phyloP scores from a whole-genome alignment of 345 rosid genomes.

The Eucalyptus camaldulensis region DNA sequence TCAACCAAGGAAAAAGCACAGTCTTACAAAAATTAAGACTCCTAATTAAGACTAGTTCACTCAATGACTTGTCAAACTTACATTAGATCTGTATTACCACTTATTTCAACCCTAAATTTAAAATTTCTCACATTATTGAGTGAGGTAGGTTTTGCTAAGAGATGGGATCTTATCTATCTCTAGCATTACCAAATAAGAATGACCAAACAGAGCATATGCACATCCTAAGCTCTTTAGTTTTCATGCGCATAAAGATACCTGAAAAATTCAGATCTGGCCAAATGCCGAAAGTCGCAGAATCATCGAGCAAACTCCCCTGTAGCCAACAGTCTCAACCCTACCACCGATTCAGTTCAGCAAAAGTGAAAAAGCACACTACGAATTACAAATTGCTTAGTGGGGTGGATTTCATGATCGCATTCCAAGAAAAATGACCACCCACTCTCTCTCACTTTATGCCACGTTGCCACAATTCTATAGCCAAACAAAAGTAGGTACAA shows the following conservation, averaged over 20 bases:
- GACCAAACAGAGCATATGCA: not conserved
- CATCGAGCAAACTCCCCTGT: not conserved
- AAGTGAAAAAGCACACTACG: not conserved
- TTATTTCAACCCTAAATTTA: not conserved
- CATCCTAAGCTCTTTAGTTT: not conserved
- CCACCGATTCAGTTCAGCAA: not conserved
- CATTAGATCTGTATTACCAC: not conserved
- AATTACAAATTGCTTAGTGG: not conserved
- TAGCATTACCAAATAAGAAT: not conserved
- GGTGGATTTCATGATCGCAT: not conserved
- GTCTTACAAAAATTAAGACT: not conserved
- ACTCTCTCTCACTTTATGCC: not conserved
- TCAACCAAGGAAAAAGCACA: not conserved
- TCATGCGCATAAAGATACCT: not conserved
- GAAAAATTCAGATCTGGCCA: not conserved
- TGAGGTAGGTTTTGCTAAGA: not conserved
- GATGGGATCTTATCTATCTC: not conserved
- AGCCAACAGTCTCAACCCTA: not conserved
- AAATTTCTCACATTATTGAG: not conserved
- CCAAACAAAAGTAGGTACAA: not conserved
- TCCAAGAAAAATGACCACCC: not conserved
- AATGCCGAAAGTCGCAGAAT: not conserved
- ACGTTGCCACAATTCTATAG: not conserved
- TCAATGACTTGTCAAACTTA: not conserved
- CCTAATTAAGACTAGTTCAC: not conserved